A percentile compares a stretch with the other conserved stretches of the same genome.
Conservation (phyloP, 2,329 filamentous ascomycete genomes). For the Aspergillus fumigatiaffinis region DNA sequence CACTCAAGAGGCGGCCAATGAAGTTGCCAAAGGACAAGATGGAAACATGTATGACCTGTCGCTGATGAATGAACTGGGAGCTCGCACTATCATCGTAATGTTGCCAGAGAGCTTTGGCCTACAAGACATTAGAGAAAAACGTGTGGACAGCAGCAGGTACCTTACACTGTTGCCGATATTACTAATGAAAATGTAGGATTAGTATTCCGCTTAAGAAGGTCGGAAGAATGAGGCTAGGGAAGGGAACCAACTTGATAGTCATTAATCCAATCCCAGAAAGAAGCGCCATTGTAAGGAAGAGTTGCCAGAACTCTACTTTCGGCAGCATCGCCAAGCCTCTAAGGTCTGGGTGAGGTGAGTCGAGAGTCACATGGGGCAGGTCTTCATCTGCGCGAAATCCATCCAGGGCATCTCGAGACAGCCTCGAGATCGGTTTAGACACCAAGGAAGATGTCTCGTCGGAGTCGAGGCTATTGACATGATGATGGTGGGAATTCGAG, state of each 20-base stretch:
- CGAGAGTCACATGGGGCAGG: slow-evolving; percentile 60
- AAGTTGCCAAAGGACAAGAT: slow-evolving; percentile 90
- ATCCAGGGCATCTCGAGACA: slow-evolving; percentile 48
- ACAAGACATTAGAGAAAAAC: slow-evolving; percentile 6
- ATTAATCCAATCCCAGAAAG: slow-evolving; percentile 90
- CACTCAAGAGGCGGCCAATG: slow-evolving; percentile 71
- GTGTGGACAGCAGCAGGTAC: neutral
- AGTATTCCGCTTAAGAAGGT: neutral
- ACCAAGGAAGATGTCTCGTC: slow-evolving; percentile 81
- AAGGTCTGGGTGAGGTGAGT: slow-evolving; percentile 82
- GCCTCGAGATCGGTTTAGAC: slow-evolving; percentile 56
- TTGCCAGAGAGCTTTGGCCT: slow-evolving; percentile 77
- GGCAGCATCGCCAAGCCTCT: slow-evolving; percentile 73
- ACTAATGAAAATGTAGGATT: slow-evolving; percentile 48
- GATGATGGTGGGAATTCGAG: slow-evolving; percentile 23
- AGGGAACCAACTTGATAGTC: slow-evolving; percentile 78
- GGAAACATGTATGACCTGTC: slow-evolving; percentile 88
- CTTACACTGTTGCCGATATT: slow-evolving; percentile 86
- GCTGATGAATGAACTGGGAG: slow-evolving; percentile 70
- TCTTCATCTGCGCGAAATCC: slow-evolving; percentile 34
- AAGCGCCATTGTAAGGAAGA: slow-evolving; percentile 84
- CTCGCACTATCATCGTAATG: slow-evolving; percentile 71
- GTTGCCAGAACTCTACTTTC: slow-evolving; percentile 80
- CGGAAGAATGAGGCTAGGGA: neutral
- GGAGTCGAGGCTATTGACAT: slow-evolving; percentile 37